Conservation (phyloP, 1,284 basidiomycete genomes). For the Cerioporus squamosus region DNA sequence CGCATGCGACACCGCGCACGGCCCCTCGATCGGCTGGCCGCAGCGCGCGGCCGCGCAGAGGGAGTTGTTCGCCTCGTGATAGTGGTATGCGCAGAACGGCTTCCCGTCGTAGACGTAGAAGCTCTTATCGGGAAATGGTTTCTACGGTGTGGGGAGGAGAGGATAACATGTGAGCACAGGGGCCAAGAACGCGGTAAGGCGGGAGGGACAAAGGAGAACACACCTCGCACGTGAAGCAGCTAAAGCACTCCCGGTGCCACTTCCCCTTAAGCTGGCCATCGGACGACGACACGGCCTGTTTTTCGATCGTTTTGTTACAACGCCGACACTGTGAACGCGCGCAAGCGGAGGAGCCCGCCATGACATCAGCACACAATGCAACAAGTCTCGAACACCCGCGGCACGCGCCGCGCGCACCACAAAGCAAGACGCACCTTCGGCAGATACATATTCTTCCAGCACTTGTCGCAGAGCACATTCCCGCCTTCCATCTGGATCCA, state of each 20-base stretch:
- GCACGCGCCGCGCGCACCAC: neutral
- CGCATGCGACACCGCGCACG: slow-evolving; percentile 81
- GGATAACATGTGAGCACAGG: neutral
- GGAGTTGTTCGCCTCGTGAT: slow-evolving; percentile 87
- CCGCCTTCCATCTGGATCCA: slow-evolving; percentile 83
- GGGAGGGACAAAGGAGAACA: slow-evolving; percentile 17
- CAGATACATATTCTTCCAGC: slow-evolving; percentile 94
- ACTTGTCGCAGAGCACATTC: slow-evolving; percentile 79
- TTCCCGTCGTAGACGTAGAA: slow-evolving; percentile 90
- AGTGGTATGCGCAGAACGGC: slow-evolving; percentile 88
- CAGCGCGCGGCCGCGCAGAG: slow-evolving; percentile 81
- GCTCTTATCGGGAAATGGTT: slow-evolving; percentile 85
- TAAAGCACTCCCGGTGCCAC: slow-evolving; percentile 89
- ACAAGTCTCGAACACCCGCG: neutral
- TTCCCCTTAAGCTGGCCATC: slow-evolving; percentile 94
- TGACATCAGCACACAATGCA: too few species aligned
- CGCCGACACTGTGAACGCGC: slow-evolving; percentile 76
- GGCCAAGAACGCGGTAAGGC: neutral
- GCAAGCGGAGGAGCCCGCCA: slow-evolving; percentile 9
- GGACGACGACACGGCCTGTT: slow-evolving; percentile 85
- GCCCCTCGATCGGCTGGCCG: slow-evolving; percentile 87
- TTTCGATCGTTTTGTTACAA: slow-evolving; percentile 85
- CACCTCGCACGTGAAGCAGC: slow-evolving; percentile 81
- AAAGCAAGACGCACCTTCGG: slow-evolving; percentile 65
- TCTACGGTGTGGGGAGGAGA: slow-evolving; percentile 43